Percentiles rank a stretch among this genome's conserved stretches.
Conservation (phyloP, 345 rosid species). For the Aurinia saxatilis region DNA sequence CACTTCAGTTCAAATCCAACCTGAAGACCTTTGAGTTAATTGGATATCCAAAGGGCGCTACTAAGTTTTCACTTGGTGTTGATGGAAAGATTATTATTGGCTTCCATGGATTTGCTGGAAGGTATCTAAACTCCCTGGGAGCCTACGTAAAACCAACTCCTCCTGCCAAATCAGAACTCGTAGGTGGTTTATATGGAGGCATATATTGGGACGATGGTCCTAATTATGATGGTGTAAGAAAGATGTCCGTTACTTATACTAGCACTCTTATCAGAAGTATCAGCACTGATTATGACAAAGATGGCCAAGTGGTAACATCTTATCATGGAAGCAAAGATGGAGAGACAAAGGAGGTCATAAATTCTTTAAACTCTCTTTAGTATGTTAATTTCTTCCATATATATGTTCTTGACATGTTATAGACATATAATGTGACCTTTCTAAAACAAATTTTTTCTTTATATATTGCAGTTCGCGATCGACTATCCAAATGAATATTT, state of each 20-base stretch:
- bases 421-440: background rate
- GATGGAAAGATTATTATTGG: conserved; percentile 9
- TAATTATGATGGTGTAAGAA: conserved; percentile 1
- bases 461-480: background rate
- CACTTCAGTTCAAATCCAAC: conserved; percentile 16
- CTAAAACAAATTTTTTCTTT: background rate
- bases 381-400: background rate
- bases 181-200: conserved; percentile 20
- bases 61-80: conserved; percentile 9
- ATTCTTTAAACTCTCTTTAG: background rate
- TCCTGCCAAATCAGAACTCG: conserved; percentile 9
- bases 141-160: conserved; percentile 3
- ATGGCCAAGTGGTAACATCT: conserved; percentile 11
- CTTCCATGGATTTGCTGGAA: conserved; percentile 17
- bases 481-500: conserved; percentile 16
- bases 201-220: conserved; percentile 21
- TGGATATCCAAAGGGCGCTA: conserved; percentile 12
- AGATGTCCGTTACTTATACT: conserved; percentile 7
- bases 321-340: conserved; percentile 16
- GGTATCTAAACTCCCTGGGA: conserved; percentile 8
- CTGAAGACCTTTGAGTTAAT: background rate
- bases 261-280: conserved; percentile 7
- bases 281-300: conserved; percentile 2
- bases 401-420: background rate
- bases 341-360: conserved; percentile 15